Base-by-base conservation (phyloP, 352 stramenopile species). In the Phytophthora ramorum region DNA sequence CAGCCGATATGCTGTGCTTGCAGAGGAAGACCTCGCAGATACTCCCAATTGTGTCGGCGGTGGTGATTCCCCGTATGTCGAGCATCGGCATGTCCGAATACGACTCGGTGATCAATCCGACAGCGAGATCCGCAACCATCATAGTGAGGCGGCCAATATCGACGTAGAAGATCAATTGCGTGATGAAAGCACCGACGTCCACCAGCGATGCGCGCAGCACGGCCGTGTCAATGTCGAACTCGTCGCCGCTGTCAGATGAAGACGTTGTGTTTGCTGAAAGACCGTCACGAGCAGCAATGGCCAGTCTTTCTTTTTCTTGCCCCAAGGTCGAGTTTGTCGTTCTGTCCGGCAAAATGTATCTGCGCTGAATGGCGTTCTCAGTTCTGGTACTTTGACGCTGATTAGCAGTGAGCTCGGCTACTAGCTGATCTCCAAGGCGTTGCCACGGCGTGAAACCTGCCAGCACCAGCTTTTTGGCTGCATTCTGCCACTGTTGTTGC, bases 81-180 rank as follows among this genome's bases (percentile, higher is more conserved):
- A 92, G 61, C 24, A 73, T 66, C 3, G 72, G 64, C 37, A 92
- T 58, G 32, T 79, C 72, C 14, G 75, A 78, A 48, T 88, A 92
- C 43, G 83, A 92, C 45, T 92, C 79, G 0, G 79, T 88, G 30
- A 89, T 73, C 20, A 92, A 58, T 9, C 65, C 59, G 26, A 79
- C 55, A 26, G 69, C 53, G n/a, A 86, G 58, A 54, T 83, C 72
- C 26, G 66, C 44, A 26, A 73, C 52, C 17, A 71, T 30, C 46
- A 83, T 16, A 32, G 52, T 53, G 40, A 74, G 64, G 58, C 66
- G 69, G 12, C 61, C 63, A 46, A 78, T 47, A 28, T 78, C 67
- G 30, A 74, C 57, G 62, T 73, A 85, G 17, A 79, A 77, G 9
- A 79, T 35, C 20, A 76, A 41, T 54, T 68, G 63, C 1, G 47